Conservation (phyloP, 1,284 basidiomycete genomes). For the Grifola frondosa region DNA sequence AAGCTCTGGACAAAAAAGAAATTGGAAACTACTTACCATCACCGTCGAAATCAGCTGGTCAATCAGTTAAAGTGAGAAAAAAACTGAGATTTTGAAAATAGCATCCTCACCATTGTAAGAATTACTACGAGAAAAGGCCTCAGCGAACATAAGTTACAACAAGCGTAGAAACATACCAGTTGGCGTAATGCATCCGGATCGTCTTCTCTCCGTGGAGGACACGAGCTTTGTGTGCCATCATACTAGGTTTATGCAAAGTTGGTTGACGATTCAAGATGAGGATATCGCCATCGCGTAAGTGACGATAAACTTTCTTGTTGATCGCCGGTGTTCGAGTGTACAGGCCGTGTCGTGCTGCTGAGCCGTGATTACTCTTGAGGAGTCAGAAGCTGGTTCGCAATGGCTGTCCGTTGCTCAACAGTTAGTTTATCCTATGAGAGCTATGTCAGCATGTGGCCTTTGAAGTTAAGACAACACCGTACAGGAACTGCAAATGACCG, state of each 20-base stretch:
- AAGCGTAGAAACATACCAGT: conserved; percentile 65
- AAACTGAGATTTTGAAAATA: conserved; percentile 9
- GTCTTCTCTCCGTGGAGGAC: conserved; percentile 97
- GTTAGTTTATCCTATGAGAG: conserved; percentile 76
- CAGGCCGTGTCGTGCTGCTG: conserved; percentile 53
- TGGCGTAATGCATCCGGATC: conserved; percentile 99
- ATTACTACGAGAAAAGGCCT: conserved; percentile 57
- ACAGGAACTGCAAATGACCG: conserved; percentile 81
- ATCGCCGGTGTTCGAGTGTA: conserved; percentile 71
- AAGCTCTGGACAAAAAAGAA: conserved; percentile 3
- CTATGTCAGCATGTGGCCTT: too few relatives aligned
- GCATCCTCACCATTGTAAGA: conserved; percentile 85
- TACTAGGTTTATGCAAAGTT: conserved; percentile 98
- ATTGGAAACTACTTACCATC: conserved; percentile 62
- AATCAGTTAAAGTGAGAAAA: conserved; percentile 14
- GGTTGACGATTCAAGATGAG: conserved; percentile 98
- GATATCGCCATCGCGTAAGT: conserved; percentile 94
- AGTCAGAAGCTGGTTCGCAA: conserved; percentile 96
- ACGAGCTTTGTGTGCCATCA: conserved; percentile 98
- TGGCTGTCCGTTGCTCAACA: conserved; percentile 87
- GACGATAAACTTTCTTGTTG: conserved; percentile 98
- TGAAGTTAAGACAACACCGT: conserved; percentile 43
- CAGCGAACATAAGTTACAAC: conserved; percentile 1
- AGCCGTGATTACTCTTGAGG: conserved; percentile 75
- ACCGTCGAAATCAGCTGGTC: conserved; percentile 94